Percentiles rank a stretch among this genome's conserved stretches.
Evolutionary conservation across 495 filamentous ascomycete species (phyloP).

Genomic region (Xylaria curta): DNA sequence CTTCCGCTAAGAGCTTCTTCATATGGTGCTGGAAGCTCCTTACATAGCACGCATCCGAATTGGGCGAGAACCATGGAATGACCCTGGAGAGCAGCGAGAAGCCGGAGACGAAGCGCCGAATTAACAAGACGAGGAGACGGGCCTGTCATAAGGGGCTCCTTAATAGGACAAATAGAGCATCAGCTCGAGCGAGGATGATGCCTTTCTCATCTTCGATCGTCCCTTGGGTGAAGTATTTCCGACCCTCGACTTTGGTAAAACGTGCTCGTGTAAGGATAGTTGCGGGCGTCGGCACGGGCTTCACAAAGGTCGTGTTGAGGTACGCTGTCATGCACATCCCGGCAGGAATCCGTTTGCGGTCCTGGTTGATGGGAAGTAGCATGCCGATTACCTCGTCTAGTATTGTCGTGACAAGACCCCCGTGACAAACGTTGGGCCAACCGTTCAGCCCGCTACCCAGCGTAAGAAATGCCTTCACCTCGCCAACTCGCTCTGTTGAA

Average conservation of each 20-base stretch:
- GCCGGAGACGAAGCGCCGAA: neutral
- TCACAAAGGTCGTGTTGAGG: conserved; percentile 62
- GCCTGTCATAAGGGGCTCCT: conserved; percentile 29
- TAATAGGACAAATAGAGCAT: conserved; percentile 53
- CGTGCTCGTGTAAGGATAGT: conserved; percentile 58
- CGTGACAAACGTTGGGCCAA: conserved; percentile 62
- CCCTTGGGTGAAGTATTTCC: conserved; percentile 55
- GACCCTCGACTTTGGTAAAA: conserved; percentile 46
- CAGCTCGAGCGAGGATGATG: conserved; percentile 49
- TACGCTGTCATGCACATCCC: conserved; percentile 59
- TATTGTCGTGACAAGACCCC: conserved; percentile 65
- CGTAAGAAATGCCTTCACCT: conserved; percentile 55
- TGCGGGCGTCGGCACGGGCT: conserved; percentile 60
- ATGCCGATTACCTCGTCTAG: conserved; percentile 61
- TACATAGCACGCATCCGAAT: neutral
- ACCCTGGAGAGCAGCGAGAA: neutral
- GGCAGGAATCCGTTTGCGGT: conserved; percentile 32
- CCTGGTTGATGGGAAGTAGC: conserved; percentile 54
- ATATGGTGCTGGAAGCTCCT: neutral
- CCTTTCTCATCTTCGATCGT: conserved; percentile 50
- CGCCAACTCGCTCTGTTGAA: conserved; percentile 42
- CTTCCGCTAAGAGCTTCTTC: neutral
- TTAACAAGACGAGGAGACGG: neutral
- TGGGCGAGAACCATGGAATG: neutral
- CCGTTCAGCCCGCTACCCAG: conserved; percentile 65